These are phyloP conservation scores for Tuctoria greenei DNA, from an alignment of 176 grass and related monocot species.

Conservation along the genomic window DNA sequence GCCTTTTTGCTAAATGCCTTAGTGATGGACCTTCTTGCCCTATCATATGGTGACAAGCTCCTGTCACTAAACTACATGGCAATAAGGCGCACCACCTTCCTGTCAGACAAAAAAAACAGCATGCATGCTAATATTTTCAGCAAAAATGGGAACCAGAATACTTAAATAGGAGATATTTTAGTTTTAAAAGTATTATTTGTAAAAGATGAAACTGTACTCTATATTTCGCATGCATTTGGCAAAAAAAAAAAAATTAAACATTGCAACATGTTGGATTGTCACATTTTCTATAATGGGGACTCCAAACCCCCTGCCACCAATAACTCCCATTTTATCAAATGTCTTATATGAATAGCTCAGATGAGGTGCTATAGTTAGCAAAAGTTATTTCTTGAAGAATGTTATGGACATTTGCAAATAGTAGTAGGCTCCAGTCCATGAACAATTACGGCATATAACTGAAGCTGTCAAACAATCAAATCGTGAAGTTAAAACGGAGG, in stretches of 20 bases:
- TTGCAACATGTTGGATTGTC: not conserved
- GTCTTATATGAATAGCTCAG: slow-evolving; percentile 9
- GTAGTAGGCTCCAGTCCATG: slow-evolving; percentile 9
- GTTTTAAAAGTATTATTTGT: not conserved
- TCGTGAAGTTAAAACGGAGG: slow-evolving; percentile 9
- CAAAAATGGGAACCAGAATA: not conserved
- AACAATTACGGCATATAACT: slow-evolving; percentile 16
- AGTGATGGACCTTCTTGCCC: not conserved
- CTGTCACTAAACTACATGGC: not conserved
- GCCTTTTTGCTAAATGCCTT: not conserved
- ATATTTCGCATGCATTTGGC: slow-evolving; percentile 3
- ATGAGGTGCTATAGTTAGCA: slow-evolving; percentile 26
- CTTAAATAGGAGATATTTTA: not conserved
- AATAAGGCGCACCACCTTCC: not conserved
- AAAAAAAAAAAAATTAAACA: too few relatives aligned
- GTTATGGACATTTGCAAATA: slow-evolving; percentile 25
- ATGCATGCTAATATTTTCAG: not conserved
- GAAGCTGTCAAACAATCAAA: slow-evolving; percentile 23
- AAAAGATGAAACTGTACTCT: not conserved
- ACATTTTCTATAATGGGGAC: not conserved
- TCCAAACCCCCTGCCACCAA: not conserved
- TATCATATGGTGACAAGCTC: not conserved
- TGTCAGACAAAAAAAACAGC: not conserved
- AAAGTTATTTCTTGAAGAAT: slow-evolving; percentile 22
- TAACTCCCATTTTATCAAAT: slow-evolving; percentile 14